These are phyloP conservation scores for Miamiensis avidus DNA, from an alignment of 169 alveolate genomes.

Conservation along the genomic window DNA sequence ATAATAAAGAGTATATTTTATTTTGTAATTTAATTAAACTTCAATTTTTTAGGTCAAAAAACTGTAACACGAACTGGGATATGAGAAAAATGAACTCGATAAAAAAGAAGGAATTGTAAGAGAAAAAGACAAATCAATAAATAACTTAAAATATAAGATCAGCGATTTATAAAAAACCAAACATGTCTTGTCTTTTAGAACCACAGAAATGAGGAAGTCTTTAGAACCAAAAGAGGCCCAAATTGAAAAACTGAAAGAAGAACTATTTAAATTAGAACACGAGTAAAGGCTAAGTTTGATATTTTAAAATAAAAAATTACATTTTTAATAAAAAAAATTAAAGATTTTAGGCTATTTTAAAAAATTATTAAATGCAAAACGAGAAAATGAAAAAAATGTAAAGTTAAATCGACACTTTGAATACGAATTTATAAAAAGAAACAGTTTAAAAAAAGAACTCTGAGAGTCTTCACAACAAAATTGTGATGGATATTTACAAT, in stretches of 20 bases:
- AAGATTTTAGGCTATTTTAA: constrained; percentile 49
- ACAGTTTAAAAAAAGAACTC: constrained; percentile 48
- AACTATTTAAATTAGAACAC: constrained; percentile 54
- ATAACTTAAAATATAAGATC: constrained; percentile 68
- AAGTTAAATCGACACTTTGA: constrained; percentile 50
- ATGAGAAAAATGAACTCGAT: constrained; percentile 46
- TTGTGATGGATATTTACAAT: constrained; percentile 59
- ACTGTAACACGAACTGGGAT: constrained; percentile 13
- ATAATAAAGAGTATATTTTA: constrained; percentile 15
- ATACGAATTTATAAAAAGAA: constrained; percentile 49
- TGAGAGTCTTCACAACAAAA: constrained; percentile 55
- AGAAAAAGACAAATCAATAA: constrained; percentile 71
- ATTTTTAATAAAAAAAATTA: too few species aligned
- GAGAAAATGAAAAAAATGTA: constrained; percentile 59
- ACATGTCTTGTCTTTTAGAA: constrained; percentile 68
- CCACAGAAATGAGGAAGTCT: constrained; percentile 47
- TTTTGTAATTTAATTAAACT: not conserved
- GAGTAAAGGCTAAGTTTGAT: constrained; percentile 3
- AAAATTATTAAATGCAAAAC: constrained; percentile 43
- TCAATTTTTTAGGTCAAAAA: constrained; percentile 27
- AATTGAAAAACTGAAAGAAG: constrained; percentile 40
- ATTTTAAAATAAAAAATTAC: too few species aligned
- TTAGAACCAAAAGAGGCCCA: constrained; percentile 48
- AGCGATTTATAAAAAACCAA: constrained; percentile 76
- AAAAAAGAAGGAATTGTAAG: constrained; percentile 62